phyloP scores from a whole-genome alignment of 768 basidiomycete species.

The Suillus hirtellus region DNA sequence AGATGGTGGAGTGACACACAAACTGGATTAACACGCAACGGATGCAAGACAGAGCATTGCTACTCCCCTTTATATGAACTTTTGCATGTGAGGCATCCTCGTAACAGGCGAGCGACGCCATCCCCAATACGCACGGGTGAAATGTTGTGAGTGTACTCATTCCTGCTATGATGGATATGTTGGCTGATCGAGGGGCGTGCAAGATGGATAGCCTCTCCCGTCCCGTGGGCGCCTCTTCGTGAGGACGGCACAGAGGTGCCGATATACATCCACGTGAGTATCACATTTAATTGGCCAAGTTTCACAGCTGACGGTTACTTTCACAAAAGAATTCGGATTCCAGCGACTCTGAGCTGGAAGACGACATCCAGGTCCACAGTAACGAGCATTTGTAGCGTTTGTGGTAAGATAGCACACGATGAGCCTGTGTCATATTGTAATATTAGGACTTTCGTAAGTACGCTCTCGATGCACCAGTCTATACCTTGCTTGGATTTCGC shows the following conservation, averaged over 20 bases:
- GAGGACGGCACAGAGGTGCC: conserved; percentile 1
- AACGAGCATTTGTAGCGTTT: too few species aligned
- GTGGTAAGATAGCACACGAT: neutral
- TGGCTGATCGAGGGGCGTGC: neutral
- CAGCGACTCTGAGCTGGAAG: neutral
- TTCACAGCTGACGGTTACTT: neutral
- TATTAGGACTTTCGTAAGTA: neutral
- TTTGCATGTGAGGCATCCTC: conserved; percentile 1
- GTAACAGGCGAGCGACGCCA: neutral
- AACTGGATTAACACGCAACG: neutral
- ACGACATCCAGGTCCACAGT: too few species aligned
- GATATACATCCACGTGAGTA: neutral
- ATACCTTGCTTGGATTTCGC: neutral
- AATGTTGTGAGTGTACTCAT: neutral
- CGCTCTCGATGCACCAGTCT: neutral
- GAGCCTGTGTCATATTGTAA: neutral
- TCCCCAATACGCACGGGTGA: conserved; percentile 4
- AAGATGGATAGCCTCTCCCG: neutral
- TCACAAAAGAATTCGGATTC: neutral
- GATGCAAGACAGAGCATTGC: conserved; percentile 1
- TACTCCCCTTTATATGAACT: conserved; percentile 3
- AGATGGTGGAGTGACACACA: conserved; percentile 2
- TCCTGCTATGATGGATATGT: neutral
- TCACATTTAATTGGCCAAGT: neutral
- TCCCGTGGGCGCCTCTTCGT: neutral